A percentile compares a stretch with the other conserved stretches of the same genome.
Conservation (phyloP, 306 rosid species). For the Albizia julibrissin region DNA sequence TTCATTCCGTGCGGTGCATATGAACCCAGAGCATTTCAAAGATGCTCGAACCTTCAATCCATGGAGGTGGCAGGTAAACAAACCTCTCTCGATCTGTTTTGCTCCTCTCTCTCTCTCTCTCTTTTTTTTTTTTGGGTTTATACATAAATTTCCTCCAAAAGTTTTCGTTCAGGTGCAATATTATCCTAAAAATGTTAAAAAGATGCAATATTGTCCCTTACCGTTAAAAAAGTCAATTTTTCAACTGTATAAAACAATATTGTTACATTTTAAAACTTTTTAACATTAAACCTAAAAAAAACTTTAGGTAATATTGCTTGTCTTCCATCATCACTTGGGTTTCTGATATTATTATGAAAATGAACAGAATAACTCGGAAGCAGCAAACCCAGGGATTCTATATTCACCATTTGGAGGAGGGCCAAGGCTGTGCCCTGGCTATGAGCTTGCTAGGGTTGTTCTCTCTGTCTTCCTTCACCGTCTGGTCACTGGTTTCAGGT, state of each 20-base stretch:
- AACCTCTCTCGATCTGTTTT: not conserved
- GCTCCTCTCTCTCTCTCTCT: too few species aligned
- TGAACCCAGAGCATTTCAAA: conserved; percentile 76
- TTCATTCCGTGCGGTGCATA: conserved; percentile 89
- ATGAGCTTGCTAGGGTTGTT: conserved; percentile 88
- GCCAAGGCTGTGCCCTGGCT: conserved; percentile 86
- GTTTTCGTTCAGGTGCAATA: too few species aligned
- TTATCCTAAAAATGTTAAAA: too few species aligned
- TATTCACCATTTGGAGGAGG: conserved; percentile 97
- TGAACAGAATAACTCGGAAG: conserved; percentile 57
- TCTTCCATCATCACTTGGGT: not conserved
- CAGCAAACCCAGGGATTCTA: conserved; percentile 45
- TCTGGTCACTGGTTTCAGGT: conserved; percentile 76
- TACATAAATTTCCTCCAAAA: rapidly evolving
- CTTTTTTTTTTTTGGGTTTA: too few species aligned
- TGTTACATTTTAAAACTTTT: too few species aligned
- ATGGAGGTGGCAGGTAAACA: conserved; percentile 90
- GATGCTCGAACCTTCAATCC: conserved; percentile 93
- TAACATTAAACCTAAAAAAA: too few species aligned
- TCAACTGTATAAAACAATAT: rapidly evolving
- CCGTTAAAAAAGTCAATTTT: too few species aligned
- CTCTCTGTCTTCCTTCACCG: conserved; percentile 93
- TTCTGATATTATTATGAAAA: not conserved
- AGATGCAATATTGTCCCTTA: rapidly evolving
- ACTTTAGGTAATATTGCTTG: too few species aligned